These are phyloP conservation scores for Scleroderma citrinum DNA, from an alignment of 768 basidiomycete species.

Conservation along the genomic window DNA sequence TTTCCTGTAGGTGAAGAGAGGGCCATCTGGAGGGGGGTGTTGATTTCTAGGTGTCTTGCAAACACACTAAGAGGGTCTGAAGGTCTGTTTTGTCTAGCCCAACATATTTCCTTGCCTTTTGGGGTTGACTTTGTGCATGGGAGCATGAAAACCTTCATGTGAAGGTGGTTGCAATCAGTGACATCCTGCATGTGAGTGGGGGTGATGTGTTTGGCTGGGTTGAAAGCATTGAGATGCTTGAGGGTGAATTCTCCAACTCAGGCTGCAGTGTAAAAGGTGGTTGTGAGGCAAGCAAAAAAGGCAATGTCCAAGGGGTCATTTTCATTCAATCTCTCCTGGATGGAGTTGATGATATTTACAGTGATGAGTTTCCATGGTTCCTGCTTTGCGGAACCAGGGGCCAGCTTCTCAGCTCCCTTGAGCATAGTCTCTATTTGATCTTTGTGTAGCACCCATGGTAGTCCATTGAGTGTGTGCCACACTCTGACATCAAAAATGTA, in stretches of 20 bases:
- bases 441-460: constrained; percentile 11
- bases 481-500: constrained; percentile 7
- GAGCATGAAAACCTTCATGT: not conserved
- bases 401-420: constrained; percentile 10
- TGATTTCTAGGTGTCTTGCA: not conserved
- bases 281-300: constrained; percentile 15
- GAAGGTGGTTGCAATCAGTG: not conserved
- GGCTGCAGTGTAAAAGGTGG: constrained; percentile 11
- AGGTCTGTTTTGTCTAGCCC: not conserved
- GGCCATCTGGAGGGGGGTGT: not conserved
- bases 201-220: constrained; percentile 12
- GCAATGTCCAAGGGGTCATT: not conserved
- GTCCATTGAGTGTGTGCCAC: constrained; percentile 19
- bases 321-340: not conserved
- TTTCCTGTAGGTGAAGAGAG: not conserved
- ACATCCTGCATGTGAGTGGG: not conserved
- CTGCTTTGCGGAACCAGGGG: too few species aligned
- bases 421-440: constrained; percentile 22
- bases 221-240: constrained; percentile 7
- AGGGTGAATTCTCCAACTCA: constrained; percentile 20
- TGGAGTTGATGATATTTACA: too few species aligned
- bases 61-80: not conserved
- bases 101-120: not conserved
- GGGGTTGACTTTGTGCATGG: not conserved
- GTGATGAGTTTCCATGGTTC: not conserved